Evolutionary conservation across 345 rosid genomes (phyloP).

Genomic region (Zanthoxylum bungeanum): DNA sequence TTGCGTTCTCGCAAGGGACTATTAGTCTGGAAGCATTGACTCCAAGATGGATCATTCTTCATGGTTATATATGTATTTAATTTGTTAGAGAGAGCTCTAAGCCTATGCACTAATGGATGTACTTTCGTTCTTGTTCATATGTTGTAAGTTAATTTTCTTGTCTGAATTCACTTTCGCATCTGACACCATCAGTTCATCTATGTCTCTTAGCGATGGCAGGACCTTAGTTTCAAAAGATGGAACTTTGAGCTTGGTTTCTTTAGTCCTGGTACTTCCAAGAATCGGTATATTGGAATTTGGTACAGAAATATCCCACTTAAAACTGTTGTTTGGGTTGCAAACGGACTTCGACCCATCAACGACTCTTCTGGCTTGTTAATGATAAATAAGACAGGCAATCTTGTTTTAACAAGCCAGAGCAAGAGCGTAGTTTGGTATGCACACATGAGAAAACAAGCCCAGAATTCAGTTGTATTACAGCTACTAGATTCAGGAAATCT

Average conservation of each 20-base stretch:
- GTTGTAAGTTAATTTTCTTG: background rate
- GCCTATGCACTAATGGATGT: background rate
- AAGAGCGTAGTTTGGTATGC: constrained; percentile 15
- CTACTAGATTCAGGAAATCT: constrained; percentile 17
- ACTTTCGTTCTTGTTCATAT: background rate
- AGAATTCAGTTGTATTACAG: constrained; percentile 14
- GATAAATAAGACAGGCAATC: background rate
- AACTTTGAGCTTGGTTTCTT: constrained; percentile 38
- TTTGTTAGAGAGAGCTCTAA: background rate
- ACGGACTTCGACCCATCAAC: constrained; percentile 28
- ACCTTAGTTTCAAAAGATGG: constrained; percentile 24
- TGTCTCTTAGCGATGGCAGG: background rate
- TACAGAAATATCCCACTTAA: constrained; percentile 31
- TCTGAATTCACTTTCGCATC: background rate
- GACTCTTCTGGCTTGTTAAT: background rate
- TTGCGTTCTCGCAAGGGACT: background rate
- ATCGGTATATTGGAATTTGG: constrained; percentile 51
- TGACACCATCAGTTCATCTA: background rate
- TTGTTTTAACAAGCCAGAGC: constrained; percentile 9
- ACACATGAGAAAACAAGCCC: constrained; percentile 7
- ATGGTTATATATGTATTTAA: background rate
- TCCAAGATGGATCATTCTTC: background rate
- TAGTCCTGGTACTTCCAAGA: constrained; percentile 36
- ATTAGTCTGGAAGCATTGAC: background rate
- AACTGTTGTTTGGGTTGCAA: constrained; percentile 58